Evolutionary conservation across 1,284 basidiomycete genomes (phyloP).

Genomic region (Phylloboletellus chloephorus): DNA sequence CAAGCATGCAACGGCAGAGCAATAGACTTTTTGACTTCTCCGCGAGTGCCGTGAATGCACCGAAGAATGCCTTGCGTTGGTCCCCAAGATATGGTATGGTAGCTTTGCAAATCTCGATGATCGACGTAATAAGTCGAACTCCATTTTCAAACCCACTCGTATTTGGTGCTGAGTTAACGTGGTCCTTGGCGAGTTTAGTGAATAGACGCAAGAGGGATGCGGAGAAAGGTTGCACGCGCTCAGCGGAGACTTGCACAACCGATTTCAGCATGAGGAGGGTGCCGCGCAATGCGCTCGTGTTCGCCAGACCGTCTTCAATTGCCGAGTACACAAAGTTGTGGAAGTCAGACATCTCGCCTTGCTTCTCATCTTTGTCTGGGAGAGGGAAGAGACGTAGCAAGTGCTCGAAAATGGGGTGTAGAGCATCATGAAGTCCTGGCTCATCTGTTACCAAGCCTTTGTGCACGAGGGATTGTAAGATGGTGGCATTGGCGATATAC

Average conservation of each 20-base stretch:
- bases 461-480: constrained; percentile 87
- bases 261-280: constrained; percentile 86
- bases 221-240: constrained; percentile 82
- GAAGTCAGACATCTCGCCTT: constrained; percentile 69
- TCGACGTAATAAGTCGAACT: constrained; percentile 58
- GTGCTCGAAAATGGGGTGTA: constrained; percentile 83
- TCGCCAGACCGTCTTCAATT: constrained; percentile 80
- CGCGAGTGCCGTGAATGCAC: constrained; percentile 72
- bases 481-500: constrained; percentile 70
- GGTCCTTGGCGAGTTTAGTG: constrained; percentile 85
- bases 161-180: constrained; percentile 56
- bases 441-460: constrained; percentile 85
- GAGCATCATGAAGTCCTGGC: constrained; percentile 66
- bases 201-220: constrained; percentile 79
- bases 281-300: constrained; percentile 69
- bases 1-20: constrained; percentile 84
- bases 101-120: constrained; percentile 69
- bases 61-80: constrained; percentile 70
- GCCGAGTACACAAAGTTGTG: constrained; percentile 72
- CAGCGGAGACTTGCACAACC: constrained; percentile 79
- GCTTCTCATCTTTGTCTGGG: constrained; percentile 75
- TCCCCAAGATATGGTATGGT: constrained; percentile 64
- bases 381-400: constrained; percentile 82
- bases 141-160: constrained; percentile 50
- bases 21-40: constrained; percentile 87